Base-by-base conservation (phyloP, 1,284 basidiomycete genomes). In the Lignosus rhinocerotis region DNA sequence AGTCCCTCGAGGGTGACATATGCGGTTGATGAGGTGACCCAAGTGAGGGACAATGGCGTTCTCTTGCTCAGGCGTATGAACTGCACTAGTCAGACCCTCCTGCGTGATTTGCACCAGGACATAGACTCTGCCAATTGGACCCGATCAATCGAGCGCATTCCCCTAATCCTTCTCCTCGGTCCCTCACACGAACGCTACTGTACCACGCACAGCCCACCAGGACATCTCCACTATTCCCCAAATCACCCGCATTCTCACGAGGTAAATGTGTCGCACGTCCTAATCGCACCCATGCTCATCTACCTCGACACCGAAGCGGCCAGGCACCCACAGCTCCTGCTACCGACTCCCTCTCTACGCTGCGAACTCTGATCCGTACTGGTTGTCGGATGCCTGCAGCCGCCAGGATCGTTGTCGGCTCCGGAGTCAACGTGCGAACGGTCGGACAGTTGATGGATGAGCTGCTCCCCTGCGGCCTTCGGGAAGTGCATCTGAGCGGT, bases 181-280 rank as follows among this genome's bases (percentile, higher is more conserved):
- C 10, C 7, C 17, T 19, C 8, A 16, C 19, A 19, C n/a, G 16
- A 5, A 25, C 25, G 25, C n/a, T n/a, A n/a, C n/a, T 5, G 6
- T 11, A 9, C 5, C 19, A 34, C 50, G 17, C 34, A 38, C 65
- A 90, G 90, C 87, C 36, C 75, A 86, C 56, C 68, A 71, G 25
- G 78, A 79, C 55, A 74, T 92, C 32, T 75, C 75, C 41, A 73
- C 72, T 31, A 84, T 93, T 34, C 74, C 76, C 21, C 86, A 87
- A 3, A 78, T 93, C 44, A 85, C 84, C 12, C 83, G 91, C 32
- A 82, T 94, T 61, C 72, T 93, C 48, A 92, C 92, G 11, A 92
- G 90, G 89, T 87, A 66, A 25, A 21, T 19, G 17, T 17, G 16
- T 43, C 41, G 36, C 10, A 6, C 16, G 16, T 19, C 33, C 16